Base-by-base conservation (phyloP, 108 stramenopile genomes). In the Schizochytrium sp. region DNA sequence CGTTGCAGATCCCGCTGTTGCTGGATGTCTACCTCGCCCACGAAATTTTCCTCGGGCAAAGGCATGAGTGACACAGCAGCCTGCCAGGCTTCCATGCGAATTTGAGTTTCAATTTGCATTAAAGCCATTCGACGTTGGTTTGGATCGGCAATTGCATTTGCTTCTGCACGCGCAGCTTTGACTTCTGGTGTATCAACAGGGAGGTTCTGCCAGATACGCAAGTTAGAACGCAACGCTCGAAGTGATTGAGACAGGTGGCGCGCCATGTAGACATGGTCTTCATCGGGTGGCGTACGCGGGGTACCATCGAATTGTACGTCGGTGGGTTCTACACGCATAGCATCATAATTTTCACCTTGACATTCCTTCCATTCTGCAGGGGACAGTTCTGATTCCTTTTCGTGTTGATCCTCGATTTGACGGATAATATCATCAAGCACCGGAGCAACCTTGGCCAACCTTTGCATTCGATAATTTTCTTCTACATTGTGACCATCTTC, bases 401-500 rank as follows among this genome's bases (percentile, higher is more conserved):
- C 76, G 53, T 55, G 5, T 55, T 83, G 17, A 10, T 83, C 76
- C 76, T 83, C 76, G 3, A 83, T 49, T 28, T 83, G 47, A 12
- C 47, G 5, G 10, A 83, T 83, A 38, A 83, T 83, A 10, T 42
- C 28, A 40, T 83, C 76, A 5, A 83, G 76, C 0, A 83, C 53
- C 1, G 76, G 76, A 10, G 76, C 76, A 5, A 83, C 76, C 76
- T 1, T 83, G 4, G 55, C 76, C 1, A 83, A n/a, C 10, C 50
- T 17, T 5, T 83, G 76, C 50, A 83, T 55, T n/a, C 76, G 76
- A 83, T 19, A 83, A 40, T 83, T 83, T 10, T 83, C 76, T 38
- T 83, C 53, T 0, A 83, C 53, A 28, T 55, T 83, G 76, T 83
- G 76, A 5, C 50, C 53, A 53, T 55, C 76, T 53, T 83, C 50